Base-by-base conservation (phyloP, 2,329 filamentous ascomycete species). In the Fusarium albosuccineum region DNA sequence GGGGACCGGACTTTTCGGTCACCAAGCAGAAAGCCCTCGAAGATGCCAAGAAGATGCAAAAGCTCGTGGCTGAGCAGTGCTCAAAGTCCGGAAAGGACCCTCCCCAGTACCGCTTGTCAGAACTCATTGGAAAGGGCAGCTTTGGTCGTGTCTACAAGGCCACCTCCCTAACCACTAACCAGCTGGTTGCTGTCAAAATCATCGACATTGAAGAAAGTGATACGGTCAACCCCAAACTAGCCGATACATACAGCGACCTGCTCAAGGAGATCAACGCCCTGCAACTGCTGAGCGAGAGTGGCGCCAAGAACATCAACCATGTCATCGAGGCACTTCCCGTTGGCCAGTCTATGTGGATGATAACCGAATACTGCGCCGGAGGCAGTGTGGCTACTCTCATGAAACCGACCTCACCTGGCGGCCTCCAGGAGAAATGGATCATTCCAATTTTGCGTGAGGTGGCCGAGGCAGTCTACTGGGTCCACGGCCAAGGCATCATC, bases 361-460 rank as follows among this genome's bases (percentile, higher is more conserved):
- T 96, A 57, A 94, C 91, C 61, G 92, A 96, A 79, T 94, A 94
- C 77, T 94, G 92, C 72, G 92, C 91, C 6, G 93, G 93, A 64
- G 93, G 93, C 49, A 96, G 92, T 76, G 90, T 97, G 76, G 90
- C 87, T 68, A 94, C 86, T 64, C 85, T 87, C 60, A 90, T 90
- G 88, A 87, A 86, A 74, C 88, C 90, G n/a, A 91, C 87, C 1
- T 82, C 85, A 4, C 87, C 88, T 0, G 86, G 86, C 2, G 89
- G 89, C 3, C 78, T 92, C n/a, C 85, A 88, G 70, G 89, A 92
- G 80, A 90, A 88, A 75, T 91, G 87, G 85, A 90, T 91, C 58
- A 86, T 90, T 13, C 86, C 89, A 5, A 91, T 91, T 61, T 73
- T 91, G 61, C 83, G 89, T 42, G 89, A 92, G 73, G 88, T 90